These are phyloP conservation scores for Corynascus novoguineensis DNA, from an alignment of 495 filamentous ascomycete species.

Conservation along the genomic window DNA sequence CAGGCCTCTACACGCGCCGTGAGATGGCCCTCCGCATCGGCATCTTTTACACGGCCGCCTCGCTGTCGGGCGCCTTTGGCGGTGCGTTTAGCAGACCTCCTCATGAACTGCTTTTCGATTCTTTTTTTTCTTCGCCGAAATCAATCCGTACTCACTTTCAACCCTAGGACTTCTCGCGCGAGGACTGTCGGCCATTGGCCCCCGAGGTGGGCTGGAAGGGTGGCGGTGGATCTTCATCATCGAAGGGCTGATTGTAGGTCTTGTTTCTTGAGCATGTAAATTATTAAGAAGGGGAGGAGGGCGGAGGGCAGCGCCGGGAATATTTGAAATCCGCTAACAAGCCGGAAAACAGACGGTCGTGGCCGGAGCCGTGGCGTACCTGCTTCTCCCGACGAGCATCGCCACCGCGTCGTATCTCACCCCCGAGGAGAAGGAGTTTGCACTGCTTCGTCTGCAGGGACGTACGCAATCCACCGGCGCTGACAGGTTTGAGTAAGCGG, in stretches of 20 bases:
- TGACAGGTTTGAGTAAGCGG: constrained; percentile 33
- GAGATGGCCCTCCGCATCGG: constrained; percentile 52
- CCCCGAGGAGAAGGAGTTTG: constrained; percentile 40
- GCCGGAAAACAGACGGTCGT: constrained; percentile 42
- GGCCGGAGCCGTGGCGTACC: constrained; percentile 50
- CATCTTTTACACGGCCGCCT: constrained; percentile 50
- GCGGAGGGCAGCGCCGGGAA: too few relatives aligned
- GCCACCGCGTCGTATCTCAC: constrained; percentile 50
- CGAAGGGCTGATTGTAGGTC: constrained; percentile 35
- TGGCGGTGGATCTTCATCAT: constrained; percentile 54
- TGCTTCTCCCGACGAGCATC: constrained; percentile 54
- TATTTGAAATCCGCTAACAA: constrained; percentile 19
- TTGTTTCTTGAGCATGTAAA: not conserved
- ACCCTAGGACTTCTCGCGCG: constrained; percentile 43
- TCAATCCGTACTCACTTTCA: too few relatives aligned
- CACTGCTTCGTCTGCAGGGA: constrained; percentile 35
- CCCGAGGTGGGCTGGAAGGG: constrained; percentile 35
- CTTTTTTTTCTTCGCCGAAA: constrained; percentile 11
- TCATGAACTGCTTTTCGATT: too few relatives aligned
- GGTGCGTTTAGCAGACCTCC: too few relatives aligned
- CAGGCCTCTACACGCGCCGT: constrained; percentile 40
- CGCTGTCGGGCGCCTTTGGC: constrained; percentile 53
- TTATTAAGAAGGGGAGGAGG: too few relatives aligned
- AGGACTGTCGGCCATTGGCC: constrained; percentile 37
- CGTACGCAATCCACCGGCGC: constrained; percentile 20